Evolutionary conservation across 208 protist genomes (phyloP), one percentile per base, ranked within the genome.

Genomic region (Polymyxa betae): DNA sequence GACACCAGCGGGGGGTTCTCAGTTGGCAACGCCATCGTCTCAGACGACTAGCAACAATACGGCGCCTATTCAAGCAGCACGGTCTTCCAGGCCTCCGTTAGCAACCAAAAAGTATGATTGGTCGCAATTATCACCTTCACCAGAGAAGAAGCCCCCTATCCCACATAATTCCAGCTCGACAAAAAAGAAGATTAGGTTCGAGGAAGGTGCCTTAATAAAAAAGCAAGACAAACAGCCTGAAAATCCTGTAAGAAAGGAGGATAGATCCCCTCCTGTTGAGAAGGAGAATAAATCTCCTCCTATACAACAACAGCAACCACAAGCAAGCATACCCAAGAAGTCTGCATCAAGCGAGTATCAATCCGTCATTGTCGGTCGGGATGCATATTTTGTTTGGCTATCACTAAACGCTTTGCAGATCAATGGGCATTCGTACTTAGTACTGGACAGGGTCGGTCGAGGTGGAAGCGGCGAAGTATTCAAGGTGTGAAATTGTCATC

Each of bases 391-490:
- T 60, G 49, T 60, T n/a, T n/a, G 24, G 24, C 24, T 60, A 29
- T 60, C 49, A 60, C 5, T 60, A 0, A 0, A 24, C 32, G 0
- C 43, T 54, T 40, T 91, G 16, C 5, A 0, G 24, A 68, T 93
- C 12, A 90, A 91, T 41, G 91, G 88, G 24, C 5, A 35, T 0
- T 12, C 0, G 24, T 94, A 94, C 89, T 0, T 72, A 46, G 78
- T 77, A 16, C 40, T 94, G 0, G 77, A 92, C 20, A 44, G 77
- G 29, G 52, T 94, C 24, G 94, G 94, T 32, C 88, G 45, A 46
- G 94, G 94, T 64, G 94, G 94, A 0, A 92, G 88, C 45, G 91
- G 88, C 0, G 89, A 94, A 64, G 94, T 95, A 41, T 95, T 92
- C 88, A 94, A 93, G 88, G 94, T 94, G 45, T 0, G 92, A 20